These are phyloP conservation scores for Sugiyamaella smithiae DNA, from an alignment of 805 yeast genomes.

Conservation along the genomic window DNA sequence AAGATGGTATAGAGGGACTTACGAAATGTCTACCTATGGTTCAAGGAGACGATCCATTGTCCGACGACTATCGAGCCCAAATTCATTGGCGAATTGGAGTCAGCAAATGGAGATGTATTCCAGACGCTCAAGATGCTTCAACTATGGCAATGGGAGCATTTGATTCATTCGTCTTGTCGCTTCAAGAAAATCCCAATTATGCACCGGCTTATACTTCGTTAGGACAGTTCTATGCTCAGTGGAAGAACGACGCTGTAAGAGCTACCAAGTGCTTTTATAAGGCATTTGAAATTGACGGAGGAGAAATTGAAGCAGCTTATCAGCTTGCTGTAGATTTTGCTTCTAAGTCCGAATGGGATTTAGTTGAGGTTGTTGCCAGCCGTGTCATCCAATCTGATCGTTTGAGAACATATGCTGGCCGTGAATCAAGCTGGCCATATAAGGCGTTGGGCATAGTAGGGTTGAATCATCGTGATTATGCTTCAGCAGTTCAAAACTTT, in stretches of 20 bases:
- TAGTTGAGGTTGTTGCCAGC: conserved; percentile 71
- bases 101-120: conserved; percentile 43
- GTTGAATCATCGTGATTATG: conserved; percentile 66
- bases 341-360: conserved; percentile 69
- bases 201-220: conserved; percentile 82
- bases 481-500: conserved; percentile 81
- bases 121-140: conserved; percentile 20
- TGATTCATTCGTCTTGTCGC: conserved; percentile 50
- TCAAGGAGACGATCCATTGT: conserved; percentile 50
- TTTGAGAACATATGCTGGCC: conserved; percentile 33
- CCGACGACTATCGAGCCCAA: conserved; percentile 56
- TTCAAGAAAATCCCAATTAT: conserved; percentile 59
- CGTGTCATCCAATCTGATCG: conserved; percentile 63
- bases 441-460: conserved; percentile 79
- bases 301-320: conserved; percentile 72
- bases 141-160: conserved; percentile 48
- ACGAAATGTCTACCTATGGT: conserved; percentile 42
- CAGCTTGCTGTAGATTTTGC: conserved; percentile 71
- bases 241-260: conserved; percentile 56
- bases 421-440: conserved; percentile 67
- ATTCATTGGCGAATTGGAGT: conserved; percentile 73
- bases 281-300: conserved; percentile 82
- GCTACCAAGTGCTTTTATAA: conserved; percentile 85
- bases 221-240: conserved; percentile 66
- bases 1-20: conserved; percentile 53